Evolutionary conservation across 2,329 filamentous ascomycete genomes (phyloP).

Genomic region (Fusarium austroafricanum): DNA sequence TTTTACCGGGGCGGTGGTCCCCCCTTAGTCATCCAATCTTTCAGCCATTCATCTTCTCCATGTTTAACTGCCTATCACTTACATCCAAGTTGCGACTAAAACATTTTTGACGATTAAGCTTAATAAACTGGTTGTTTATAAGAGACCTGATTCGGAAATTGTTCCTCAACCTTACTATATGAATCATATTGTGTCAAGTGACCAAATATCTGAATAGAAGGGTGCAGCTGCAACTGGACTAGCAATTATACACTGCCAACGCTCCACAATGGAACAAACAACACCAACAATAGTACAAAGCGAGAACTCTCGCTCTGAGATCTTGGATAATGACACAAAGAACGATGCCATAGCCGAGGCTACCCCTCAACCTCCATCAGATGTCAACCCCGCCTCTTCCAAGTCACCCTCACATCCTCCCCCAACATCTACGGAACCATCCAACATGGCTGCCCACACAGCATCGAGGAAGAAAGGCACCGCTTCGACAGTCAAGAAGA

Average conservation of each 20-base stretch:
- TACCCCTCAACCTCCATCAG: slow-evolving; percentile 37
- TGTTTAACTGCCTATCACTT: slow-evolving; percentile 20
- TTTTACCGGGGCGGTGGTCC: slow-evolving; percentile 39
- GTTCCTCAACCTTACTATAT: slow-evolving; percentile 7
- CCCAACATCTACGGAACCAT: slow-evolving; percentile 48
- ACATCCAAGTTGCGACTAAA: slow-evolving; percentile 10
- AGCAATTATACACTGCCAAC: slow-evolving; percentile 15
- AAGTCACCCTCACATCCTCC: slow-evolving; percentile 47
- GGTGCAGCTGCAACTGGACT: neutral
- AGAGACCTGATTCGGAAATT: neutral
- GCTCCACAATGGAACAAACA: slow-evolving; percentile 47
- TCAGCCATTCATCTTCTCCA: slow-evolving; percentile 10
- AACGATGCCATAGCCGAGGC: slow-evolving; percentile 40
- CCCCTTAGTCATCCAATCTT: slow-evolving; percentile 43
- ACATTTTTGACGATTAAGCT: slow-evolving; percentile 5
- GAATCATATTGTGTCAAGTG: slow-evolving; percentile 33
- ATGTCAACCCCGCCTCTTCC: slow-evolving; percentile 39
- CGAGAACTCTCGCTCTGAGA: slow-evolving; percentile 46
- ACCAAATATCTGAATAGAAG: slow-evolving; percentile 18
- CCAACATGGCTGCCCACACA: slow-evolving; percentile 41
- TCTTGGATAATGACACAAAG: slow-evolving; percentile 46
- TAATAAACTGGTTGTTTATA: slow-evolving; percentile 7
- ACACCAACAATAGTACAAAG: slow-evolving; percentile 37
- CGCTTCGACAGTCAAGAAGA: slow-evolving; percentile 56
- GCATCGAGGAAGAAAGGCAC: slow-evolving; percentile 56